Evolutionary conservation across 1,284 basidiomycete genomes (phyloP).

Genomic region (Puccinia triticina): DNA sequence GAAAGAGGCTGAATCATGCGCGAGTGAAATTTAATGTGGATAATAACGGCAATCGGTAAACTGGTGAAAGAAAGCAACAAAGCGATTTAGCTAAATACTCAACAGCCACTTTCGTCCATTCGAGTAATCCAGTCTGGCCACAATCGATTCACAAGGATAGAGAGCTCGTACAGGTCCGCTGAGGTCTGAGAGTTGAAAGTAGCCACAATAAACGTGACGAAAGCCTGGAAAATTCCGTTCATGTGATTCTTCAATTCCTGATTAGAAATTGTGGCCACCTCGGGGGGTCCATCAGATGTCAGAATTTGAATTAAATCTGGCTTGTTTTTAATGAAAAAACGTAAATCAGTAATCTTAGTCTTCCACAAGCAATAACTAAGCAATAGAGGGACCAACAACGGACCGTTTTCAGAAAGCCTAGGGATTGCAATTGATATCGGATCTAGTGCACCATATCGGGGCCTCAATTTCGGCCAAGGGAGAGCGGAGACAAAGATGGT

Average conservation of each 20-base stretch:
- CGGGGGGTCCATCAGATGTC: constrained; percentile 2
- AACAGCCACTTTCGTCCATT: constrained; percentile 36
- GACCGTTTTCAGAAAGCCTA: constrained; percentile 34
- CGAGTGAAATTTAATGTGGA: neutral
- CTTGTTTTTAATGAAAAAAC: neutral
- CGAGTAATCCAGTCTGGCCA: constrained; percentile 41
- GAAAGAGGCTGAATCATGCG: constrained; percentile 17
- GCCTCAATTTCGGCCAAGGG: constrained; percentile 43
- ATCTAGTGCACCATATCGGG: constrained; percentile 45
- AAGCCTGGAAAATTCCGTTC: constrained; percentile 11
- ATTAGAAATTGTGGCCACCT: neutral
- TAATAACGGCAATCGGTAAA: neutral
- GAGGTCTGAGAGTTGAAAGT: constrained; percentile 38
- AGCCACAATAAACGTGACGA: constrained; percentile 36
- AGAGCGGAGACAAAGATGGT: constrained; percentile 37
- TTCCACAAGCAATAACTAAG: neutral
- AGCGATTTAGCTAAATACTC: neutral
- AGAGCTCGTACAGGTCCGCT: constrained; percentile 44
- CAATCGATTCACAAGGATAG: constrained; percentile 18
- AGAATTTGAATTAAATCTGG: constrained; percentile 38
- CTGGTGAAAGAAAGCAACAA: neutral
- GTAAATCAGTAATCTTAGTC: neutral
- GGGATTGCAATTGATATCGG: constrained; percentile 25
- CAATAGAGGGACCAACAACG: neutral
- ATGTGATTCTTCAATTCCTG: neutral